These are phyloP conservation scores for Chlorella vulgaris DNA, from an alignment of 139 green algal species.

Conservation along the genomic window DNA sequence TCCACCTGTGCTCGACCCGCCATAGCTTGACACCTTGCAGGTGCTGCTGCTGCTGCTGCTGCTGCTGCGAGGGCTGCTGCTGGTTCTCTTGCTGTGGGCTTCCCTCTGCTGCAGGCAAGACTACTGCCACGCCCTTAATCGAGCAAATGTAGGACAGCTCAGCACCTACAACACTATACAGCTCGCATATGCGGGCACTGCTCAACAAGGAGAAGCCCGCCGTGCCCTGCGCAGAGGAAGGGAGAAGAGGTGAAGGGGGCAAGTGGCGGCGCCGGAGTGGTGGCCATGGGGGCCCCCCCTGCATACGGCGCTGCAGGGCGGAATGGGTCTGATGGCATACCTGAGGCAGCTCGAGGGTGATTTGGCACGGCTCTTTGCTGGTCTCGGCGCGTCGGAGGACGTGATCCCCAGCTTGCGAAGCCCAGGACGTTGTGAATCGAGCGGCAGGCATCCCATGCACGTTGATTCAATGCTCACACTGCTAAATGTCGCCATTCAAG, in stretches of 20 bases:
- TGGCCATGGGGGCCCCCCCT: too few species aligned
- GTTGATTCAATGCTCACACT: too few species aligned
- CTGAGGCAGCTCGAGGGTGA: background rate
- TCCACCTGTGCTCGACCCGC: constrained; percentile 1
- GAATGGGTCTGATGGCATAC: background rate
- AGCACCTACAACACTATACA: background rate
- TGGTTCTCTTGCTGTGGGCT: background rate
- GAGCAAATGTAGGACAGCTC: background rate
- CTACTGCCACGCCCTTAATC: background rate
- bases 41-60: background rate
- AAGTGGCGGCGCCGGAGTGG: too few species aligned
- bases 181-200: constrained; percentile 1
- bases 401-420: background rate
- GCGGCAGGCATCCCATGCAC: too few species aligned
- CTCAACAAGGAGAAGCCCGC: background rate
- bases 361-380: background rate
- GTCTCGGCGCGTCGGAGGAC: background rate
- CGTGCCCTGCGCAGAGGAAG: background rate
- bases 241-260: too few species aligned
- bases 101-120: background rate
- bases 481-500: too few species aligned
- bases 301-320: too few species aligned
- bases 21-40: background rate
- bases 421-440: background rate
- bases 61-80: background rate